Percentiles rank a stretch among this genome's conserved stretches.
Conservation (phyloP, 2,329 filamentous ascomycete species). For the Scortechinia acanthostroma region DNA sequence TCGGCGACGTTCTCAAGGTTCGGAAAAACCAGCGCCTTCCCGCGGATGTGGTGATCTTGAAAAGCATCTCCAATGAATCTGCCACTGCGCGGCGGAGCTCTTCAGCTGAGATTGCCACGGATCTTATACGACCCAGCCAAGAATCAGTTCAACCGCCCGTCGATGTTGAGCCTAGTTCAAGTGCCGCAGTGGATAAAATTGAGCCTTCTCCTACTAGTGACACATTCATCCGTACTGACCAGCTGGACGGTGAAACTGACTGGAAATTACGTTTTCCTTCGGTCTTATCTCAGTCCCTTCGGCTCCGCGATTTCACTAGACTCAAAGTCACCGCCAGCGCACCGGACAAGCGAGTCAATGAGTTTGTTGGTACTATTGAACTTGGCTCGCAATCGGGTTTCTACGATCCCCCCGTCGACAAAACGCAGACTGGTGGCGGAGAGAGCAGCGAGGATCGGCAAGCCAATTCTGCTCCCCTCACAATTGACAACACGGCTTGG, state of each 20-base stretch:
- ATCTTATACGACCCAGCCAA: slow-evolving; percentile 15
- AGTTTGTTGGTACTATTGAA: slow-evolving; percentile 85
- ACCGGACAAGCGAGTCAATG: slow-evolving; percentile 88
- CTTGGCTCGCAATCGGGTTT: slow-evolving; percentile 37
- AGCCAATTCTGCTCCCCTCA: slow-evolving; percentile 63
- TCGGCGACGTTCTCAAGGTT: slow-evolving; percentile 91
- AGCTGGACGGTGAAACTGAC: slow-evolving; percentile 94
- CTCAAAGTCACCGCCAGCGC: slow-evolving; percentile 75
- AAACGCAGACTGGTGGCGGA: background rate
- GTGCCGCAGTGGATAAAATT: slow-evolving; percentile 15
- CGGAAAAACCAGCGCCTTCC: slow-evolving; percentile 88
- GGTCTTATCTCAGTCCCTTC: slow-evolving; percentile 73
- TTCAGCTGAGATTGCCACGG: slow-evolving; percentile 14
- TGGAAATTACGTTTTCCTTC: slow-evolving; percentile 93
- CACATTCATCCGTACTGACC: slow-evolving; percentile 94
- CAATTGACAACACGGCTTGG: slow-evolving; percentile 97
- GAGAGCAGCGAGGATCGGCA: slow-evolving; percentile 21
- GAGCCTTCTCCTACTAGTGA: too few relatives aligned
- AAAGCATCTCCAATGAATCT: slow-evolving; percentile 63
- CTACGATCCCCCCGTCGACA: slow-evolving; percentile 1
- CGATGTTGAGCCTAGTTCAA: slow-evolving; percentile 19
- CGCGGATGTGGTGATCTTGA: slow-evolving; percentile 86
- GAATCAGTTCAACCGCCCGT: slow-evolving; percentile 21
- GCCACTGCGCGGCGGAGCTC: slow-evolving; percentile 15
- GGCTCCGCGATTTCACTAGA: slow-evolving; percentile 64